Evolutionary conservation across 345 rosid genomes (phyloP).

Genomic region (Lepidium aucheri): DNA sequence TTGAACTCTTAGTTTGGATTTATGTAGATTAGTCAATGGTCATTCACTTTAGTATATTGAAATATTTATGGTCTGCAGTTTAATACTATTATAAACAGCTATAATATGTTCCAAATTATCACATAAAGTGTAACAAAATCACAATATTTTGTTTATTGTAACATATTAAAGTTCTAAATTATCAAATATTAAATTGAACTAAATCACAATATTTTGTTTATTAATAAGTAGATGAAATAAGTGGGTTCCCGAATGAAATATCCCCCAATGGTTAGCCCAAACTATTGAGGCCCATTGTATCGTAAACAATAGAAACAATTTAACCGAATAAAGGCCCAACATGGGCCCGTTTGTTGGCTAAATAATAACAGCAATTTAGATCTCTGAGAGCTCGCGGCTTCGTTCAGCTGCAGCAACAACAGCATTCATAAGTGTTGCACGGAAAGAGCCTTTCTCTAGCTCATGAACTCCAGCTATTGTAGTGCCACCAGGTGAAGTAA

Average conservation of each 20-base stretch:
- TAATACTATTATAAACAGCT: background rate
- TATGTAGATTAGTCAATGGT: background rate
- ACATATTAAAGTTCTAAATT: no score
- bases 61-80: background rate
- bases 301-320: no score
- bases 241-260: background rate
- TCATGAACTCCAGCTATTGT: conserved; percentile 86
- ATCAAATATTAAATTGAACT: no score
- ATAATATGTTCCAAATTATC: no score
- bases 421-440: conserved; percentile 80
- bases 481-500: conserved; percentile 87
- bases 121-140: no score
- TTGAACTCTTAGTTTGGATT: background rate
- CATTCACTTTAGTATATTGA: background rate
- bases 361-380: no score
- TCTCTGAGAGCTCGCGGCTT: conserved; percentile 57
- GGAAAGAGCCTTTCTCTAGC: conserved; percentile 80
- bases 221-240: background rate
- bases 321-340: background rate
- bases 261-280: background rate
- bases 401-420: conserved; percentile 82
- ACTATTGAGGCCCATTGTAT: background rate
- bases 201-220: background rate
- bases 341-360: background rate
- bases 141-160: no score